These are phyloP conservation scores for Colletotrichum plurivorum DNA, from an alignment of 2,329 filamentous ascomycete genomes.

Conservation along the genomic window DNA sequence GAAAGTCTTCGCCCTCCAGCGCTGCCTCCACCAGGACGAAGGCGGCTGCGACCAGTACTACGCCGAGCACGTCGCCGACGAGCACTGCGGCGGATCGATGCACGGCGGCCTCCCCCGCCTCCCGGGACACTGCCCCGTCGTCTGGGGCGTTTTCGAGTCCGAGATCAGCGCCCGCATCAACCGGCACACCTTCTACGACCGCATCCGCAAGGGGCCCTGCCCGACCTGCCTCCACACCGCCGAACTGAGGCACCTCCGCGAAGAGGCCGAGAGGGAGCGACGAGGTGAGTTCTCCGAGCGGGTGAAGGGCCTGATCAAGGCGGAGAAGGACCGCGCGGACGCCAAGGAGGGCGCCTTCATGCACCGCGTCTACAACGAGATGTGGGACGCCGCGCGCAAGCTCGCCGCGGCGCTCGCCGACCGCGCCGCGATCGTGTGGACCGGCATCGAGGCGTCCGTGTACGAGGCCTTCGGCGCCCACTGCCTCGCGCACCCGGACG, in stretches of 20 bases:
- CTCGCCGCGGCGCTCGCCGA: slow-evolving; percentile 9
- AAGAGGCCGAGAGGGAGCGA: slow-evolving; percentile 14
- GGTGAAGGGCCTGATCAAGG: background rate
- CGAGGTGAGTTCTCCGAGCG: slow-evolving; percentile 16
- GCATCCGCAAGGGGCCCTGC: slow-evolving; percentile 6
- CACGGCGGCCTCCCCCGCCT: slow-evolving; percentile 16
- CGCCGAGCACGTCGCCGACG: slow-evolving; percentile 17
- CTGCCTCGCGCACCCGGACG: background rate
- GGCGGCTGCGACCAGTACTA: slow-evolving; percentile 36
- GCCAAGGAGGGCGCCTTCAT: slow-evolving; percentile 7
- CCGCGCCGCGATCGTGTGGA: slow-evolving; percentile 16
- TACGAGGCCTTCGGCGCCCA: slow-evolving; percentile 6
- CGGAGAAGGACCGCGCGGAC: background rate
- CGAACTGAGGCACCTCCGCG: background rate
- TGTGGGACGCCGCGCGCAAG: slow-evolving; percentile 28
- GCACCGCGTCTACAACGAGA: slow-evolving; percentile 8
- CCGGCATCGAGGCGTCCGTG: slow-evolving; percentile 26
- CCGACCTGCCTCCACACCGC: background rate
- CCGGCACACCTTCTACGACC: slow-evolving; percentile 19
- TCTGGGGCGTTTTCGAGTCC: slow-evolving; percentile 33
- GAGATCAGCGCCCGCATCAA: slow-evolving; percentile 8
- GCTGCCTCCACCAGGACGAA: slow-evolving; percentile 2
- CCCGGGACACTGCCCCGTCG: slow-evolving; percentile 3
- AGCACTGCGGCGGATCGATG: slow-evolving; percentile 10
- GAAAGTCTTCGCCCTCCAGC: slow-evolving; percentile 30